A percentile compares a stretch with the other conserved stretches of the same genome.
Evolutionary conservation across 768 basidiomycete species (phyloP).

Genomic region (Dendrothele bispora): DNA sequence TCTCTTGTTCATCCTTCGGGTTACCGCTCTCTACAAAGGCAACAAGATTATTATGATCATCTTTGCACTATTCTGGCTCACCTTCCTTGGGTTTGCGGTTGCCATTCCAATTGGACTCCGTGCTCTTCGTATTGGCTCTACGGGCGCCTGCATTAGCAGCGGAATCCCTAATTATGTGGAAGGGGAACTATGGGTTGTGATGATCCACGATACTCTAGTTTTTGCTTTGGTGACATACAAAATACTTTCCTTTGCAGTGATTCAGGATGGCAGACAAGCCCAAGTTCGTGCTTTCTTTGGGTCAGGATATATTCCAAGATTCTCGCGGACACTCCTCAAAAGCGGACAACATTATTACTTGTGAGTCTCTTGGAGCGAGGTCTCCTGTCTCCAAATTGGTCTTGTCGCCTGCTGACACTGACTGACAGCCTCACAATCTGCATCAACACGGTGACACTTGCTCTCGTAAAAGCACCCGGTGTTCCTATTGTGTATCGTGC

Average conservation of each 20-base stretch:
- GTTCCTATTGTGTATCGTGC: conserved; percentile 9
- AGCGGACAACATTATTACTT: conserved; percentile 33
- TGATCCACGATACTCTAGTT: conserved; percentile 28
- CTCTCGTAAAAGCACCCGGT: not conserved
- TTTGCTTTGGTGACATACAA: conserved; percentile 31
- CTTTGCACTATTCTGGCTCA: conserved; percentile 31
- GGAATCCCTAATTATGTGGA: conserved; percentile 13
- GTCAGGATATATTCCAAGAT: conserved; percentile 20
- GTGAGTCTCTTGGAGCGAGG: conserved; percentile 19
- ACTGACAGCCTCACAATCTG: not conserved
- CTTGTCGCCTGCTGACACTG: not conserved
- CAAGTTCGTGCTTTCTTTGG: conserved; percentile 11
- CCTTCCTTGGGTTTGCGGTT: conserved; percentile 23
- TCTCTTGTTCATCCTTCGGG: conserved; percentile 29
- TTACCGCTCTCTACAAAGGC: conserved; percentile 22
- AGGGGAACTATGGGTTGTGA: conserved; percentile 16
- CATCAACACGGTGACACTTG: not conserved
- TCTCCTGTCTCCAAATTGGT: not conserved
- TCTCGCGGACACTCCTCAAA: conserved; percentile 22
- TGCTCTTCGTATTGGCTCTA: conserved; percentile 20
- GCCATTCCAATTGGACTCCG: conserved; percentile 21
- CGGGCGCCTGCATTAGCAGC: conserved; percentile 22
- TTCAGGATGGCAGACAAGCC: conserved; percentile 8
- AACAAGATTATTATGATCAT: conserved; percentile 18
- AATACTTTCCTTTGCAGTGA: conserved; percentile 15